These are phyloP conservation scores for Fusarium anthophilum DNA, from an alignment of 2,329 filamentous ascomycete genomes.

Conservation along the genomic window DNA sequence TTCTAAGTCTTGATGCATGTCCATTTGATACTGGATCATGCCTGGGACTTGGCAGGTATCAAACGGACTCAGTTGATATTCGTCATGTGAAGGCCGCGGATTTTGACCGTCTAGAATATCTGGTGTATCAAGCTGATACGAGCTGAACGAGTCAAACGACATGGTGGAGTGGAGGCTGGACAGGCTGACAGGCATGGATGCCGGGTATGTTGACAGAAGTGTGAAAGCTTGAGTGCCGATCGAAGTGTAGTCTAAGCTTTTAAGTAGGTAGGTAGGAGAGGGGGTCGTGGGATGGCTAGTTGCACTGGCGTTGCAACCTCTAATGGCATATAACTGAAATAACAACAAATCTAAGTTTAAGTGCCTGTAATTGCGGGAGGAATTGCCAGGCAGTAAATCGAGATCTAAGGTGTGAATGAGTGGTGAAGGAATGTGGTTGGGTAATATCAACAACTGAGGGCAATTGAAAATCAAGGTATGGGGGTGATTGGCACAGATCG, in stretches of 20 bases:
- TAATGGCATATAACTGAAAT: neutral
- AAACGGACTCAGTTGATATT: neutral
- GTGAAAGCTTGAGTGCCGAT: neutral
- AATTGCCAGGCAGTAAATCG: rapidly evolving
- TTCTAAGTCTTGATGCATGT: neutral
- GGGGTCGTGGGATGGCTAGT: neutral
- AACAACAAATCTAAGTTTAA: neutral
- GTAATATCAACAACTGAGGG: neutral
- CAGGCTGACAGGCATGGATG: neutral
- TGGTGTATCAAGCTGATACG: neutral
- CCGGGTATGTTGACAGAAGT: neutral
- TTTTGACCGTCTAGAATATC: rapidly evolving
- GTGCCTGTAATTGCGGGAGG: neutral
- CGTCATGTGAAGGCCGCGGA: neutral
- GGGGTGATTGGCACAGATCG: neutral
- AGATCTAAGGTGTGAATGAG: rapidly evolving
- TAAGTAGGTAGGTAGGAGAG: neutral
- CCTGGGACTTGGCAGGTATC: neutral
- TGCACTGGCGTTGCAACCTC: neutral
- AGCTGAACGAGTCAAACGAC: neutral
- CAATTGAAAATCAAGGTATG: neutral
- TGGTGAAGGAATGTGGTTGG: neutral
- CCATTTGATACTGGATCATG: neutral
- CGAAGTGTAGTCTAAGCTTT: neutral
- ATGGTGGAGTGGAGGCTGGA: neutral